Conservation (phyloP, 2,329 filamentous ascomycete species). For the Calonectria hawksworthii region DNA sequence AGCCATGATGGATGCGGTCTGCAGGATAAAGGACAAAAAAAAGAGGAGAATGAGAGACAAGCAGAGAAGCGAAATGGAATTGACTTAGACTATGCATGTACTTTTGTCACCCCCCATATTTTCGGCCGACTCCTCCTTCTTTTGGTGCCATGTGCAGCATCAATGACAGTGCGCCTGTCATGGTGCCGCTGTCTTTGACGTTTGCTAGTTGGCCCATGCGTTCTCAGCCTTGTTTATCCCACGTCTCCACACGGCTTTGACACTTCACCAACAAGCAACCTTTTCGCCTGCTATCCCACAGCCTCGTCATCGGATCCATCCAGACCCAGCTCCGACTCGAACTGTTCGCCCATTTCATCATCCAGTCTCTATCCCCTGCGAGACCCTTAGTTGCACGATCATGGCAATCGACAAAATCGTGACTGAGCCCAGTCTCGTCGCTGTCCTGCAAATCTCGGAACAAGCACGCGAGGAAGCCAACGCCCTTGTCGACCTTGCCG, state of each 20-base stretch:
- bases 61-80: neutral
- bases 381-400: neutral
- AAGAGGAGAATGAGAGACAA: neutral
- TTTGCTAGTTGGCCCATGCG: neutral
- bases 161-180: neutral
- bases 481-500: constrained; percentile 69
- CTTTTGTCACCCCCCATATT: neutral
- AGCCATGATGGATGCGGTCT: neutral
- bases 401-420: constrained; percentile 59
- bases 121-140: neutral
- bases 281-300: constrained; percentile 8
- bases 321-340: neutral
- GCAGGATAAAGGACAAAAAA: neutral
- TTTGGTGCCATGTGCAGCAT: neutral
- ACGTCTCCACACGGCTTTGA: constrained; percentile 13
- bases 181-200: neutral
- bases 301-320: constrained; percentile 8
- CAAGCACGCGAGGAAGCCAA: constrained; percentile 81
- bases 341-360: neutral
- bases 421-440: constrained; percentile 67
- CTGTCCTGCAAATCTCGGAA: constrained; percentile 80
- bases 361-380: neutral
- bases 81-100: neutral
- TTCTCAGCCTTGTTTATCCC: constrained; percentile 22
- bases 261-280: constrained; percentile 9